phyloP scores from a whole-genome alignment of 1,139 yeast species.

The Yamadazyma epiphylla region DNA sequence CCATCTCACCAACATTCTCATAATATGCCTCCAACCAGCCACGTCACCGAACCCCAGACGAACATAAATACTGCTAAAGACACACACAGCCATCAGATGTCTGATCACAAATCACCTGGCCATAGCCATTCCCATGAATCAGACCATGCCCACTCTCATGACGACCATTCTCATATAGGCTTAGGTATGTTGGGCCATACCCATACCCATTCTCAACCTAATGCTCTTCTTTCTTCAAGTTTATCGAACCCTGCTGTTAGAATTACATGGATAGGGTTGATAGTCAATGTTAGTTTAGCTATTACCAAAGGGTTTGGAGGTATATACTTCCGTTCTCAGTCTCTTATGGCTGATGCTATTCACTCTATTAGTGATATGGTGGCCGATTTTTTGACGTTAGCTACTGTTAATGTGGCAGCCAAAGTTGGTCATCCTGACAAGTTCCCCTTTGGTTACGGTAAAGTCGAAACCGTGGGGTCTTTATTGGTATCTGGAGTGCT shows the following conservation, averaged over 20 bases:
- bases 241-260: constrained; percentile 78
- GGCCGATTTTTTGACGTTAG: constrained; percentile 82
- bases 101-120: background rate
- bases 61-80: no score
- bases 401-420: constrained; percentile 78
- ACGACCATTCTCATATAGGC: constrained; percentile 5
- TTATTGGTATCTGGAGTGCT: constrained; percentile 80
- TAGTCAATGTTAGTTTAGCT: constrained; percentile 83
- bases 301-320: constrained; percentile 87
- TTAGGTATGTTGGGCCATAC: constrained; percentile 10
- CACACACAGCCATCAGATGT: constrained; percentile 1
- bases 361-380: constrained; percentile 89
- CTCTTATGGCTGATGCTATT: constrained; percentile 88
- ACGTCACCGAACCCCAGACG: no score
- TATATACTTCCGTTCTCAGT: constrained; percentile 87
- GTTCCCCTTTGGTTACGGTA: constrained; percentile 90
- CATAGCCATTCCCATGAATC: constrained; percentile 1
- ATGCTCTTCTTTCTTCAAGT: constrained; percentile 37
- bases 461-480: constrained; percentile 89
- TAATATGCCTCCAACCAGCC: no score
- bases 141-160: constrained; percentile 3
- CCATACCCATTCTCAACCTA: constrained; percentile 31
- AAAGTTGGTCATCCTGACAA: constrained; percentile 55
- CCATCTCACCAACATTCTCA: no score
- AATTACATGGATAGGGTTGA: constrained; percentile 87